Percentiles rank a stretch among this genome's conserved stretches.
These are phyloP conservation scores for Colletotrichum shisoi DNA, from an alignment of 2,329 filamentous ascomycete genomes.

Conservation along the genomic window DNA sequence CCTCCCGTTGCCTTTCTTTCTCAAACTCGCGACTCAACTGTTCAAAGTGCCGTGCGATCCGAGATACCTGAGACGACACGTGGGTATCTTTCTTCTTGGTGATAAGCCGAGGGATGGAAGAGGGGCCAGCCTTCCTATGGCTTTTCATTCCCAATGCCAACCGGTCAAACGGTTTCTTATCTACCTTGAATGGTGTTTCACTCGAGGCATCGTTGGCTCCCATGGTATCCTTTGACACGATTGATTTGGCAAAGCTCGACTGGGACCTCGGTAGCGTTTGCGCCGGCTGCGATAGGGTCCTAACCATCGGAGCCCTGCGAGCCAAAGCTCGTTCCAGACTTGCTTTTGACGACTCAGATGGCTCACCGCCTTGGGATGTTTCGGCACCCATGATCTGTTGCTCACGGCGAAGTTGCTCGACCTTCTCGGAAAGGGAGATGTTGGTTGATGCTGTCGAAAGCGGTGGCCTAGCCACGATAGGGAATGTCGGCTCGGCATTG, in stretches of 20 bases:
- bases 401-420: constrained; percentile 62
- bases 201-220: constrained; percentile 45
- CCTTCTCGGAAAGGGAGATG: constrained; percentile 54
- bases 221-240: constrained; percentile 48
- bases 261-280: constrained; percentile 57
- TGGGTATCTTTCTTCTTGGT: constrained; percentile 76
- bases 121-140: constrained; percentile 65
- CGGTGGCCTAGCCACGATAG: constrained; percentile 13
- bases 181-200: constrained; percentile 59
- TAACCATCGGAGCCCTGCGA: constrained; percentile 61
- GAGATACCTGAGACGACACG: constrained; percentile 88
- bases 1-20: constrained; percentile 81
- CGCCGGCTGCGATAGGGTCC: constrained; percentile 62
- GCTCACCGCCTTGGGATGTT: constrained; percentile 40
- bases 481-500: constrained; percentile 13
- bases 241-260: constrained; percentile 54
- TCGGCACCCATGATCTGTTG: constrained; percentile 52
- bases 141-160: constrained; percentile 72
- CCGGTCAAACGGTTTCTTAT: constrained; percentile 81
- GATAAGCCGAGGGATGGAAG: constrained; percentile 87
- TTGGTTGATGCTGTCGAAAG: constrained; percentile 28
- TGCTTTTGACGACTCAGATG: constrained; percentile 42
- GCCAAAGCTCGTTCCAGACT: constrained; percentile 50
- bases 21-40: constrained; percentile 96
- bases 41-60: constrained; percentile 94